Evolutionary conservation across 2,329 filamentous ascomycete genomes (phyloP).

Genomic region (Lojkania enalia): DNA sequence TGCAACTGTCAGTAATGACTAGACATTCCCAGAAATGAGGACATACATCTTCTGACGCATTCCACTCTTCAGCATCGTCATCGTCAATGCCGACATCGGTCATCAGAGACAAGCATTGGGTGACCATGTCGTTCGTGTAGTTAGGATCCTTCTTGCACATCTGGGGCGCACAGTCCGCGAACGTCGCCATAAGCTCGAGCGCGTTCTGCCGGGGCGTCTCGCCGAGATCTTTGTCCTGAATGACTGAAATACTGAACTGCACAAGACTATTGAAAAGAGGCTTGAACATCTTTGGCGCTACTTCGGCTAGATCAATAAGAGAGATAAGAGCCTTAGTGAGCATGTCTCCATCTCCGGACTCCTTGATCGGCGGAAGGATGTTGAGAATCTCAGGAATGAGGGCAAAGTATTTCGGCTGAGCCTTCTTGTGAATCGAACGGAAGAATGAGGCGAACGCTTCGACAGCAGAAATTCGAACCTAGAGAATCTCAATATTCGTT

Average conservation of each 20-base stretch:
- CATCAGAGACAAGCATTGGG: slow-evolving; percentile 96
- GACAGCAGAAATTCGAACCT: slow-evolving; percentile 92
- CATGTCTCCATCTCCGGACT: slow-evolving; percentile 85
- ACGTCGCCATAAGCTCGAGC: slow-evolving; percentile 95
- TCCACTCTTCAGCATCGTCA: slow-evolving; percentile 93
- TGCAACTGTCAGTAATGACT: slow-evolving; percentile 43
- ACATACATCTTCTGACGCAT: slow-evolving; percentile 83
- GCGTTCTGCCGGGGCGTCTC: slow-evolving; percentile 93
- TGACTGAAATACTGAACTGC: slow-evolving; percentile 87
- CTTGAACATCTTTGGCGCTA: slow-evolving; percentile 98
- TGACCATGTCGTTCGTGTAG: slow-evolving; percentile 96
- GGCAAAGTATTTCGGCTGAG: slow-evolving; percentile 82
- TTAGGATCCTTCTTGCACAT: slow-evolving; percentile 95
- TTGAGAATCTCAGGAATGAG: slow-evolving; percentile 92
- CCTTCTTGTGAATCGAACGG: slow-evolving; percentile 84
- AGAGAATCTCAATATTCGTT: slow-evolving; percentile 1
- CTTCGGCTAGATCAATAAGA: slow-evolving; percentile 90
- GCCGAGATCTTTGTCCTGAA: slow-evolving; percentile 92
- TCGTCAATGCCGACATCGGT: slow-evolving; percentile 94
- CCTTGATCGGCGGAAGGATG: slow-evolving; percentile 91
- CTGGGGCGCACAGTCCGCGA: slow-evolving; percentile 88
- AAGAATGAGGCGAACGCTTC: slow-evolving; percentile 98
- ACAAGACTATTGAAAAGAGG: slow-evolving; percentile 90
- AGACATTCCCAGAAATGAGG: not conserved
- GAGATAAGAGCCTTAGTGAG: slow-evolving; percentile 87